phyloP scores from a whole-genome alignment of 257 asterid species.

The Primulina eburnea region DNA sequence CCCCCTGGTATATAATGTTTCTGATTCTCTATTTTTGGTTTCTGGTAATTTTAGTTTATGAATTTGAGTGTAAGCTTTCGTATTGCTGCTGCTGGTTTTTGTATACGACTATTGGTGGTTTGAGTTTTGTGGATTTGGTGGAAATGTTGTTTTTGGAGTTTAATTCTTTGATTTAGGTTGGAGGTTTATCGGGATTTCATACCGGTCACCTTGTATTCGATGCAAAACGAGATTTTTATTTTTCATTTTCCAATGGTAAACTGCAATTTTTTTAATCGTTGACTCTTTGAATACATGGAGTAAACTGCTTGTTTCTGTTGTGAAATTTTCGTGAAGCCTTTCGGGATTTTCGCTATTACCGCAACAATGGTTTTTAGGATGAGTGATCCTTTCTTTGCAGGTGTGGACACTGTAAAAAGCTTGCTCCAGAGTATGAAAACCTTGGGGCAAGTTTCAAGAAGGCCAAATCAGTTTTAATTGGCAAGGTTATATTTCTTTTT shows the following conservation, averaged over 20 bases:
- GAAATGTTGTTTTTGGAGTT: conserved; percentile 26
- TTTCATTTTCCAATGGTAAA: background rate
- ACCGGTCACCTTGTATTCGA: background rate
- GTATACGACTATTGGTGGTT: background rate
- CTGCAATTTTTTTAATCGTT: background rate
- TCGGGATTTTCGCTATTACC: background rate
- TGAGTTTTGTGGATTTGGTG: background rate
- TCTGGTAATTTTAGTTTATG: conserved; percentile 5
- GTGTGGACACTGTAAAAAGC: conserved; percentile 99
- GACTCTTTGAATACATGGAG: background rate
- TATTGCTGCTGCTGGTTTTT: too few species aligned
- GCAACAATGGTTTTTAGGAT: background rate
- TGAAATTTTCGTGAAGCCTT: background rate
- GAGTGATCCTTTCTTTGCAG: conserved; percentile 36
- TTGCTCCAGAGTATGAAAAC: conserved; percentile 90
- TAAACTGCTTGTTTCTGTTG: background rate
- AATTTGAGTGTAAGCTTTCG: background rate
- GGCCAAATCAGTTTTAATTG: conserved; percentile 83
- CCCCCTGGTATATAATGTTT: conserved; percentile 60
- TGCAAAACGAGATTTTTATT: background rate
- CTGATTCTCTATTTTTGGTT: background rate
- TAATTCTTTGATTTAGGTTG: conserved; percentile 14
- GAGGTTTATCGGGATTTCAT: background rate
- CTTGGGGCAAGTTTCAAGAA: conserved; percentile 92
- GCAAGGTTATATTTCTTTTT: conserved; percentile 54